These are phyloP conservation scores for Epichloe amarillans DNA, from an alignment of 2,329 filamentous ascomycete species.

Conservation along the genomic window DNA sequence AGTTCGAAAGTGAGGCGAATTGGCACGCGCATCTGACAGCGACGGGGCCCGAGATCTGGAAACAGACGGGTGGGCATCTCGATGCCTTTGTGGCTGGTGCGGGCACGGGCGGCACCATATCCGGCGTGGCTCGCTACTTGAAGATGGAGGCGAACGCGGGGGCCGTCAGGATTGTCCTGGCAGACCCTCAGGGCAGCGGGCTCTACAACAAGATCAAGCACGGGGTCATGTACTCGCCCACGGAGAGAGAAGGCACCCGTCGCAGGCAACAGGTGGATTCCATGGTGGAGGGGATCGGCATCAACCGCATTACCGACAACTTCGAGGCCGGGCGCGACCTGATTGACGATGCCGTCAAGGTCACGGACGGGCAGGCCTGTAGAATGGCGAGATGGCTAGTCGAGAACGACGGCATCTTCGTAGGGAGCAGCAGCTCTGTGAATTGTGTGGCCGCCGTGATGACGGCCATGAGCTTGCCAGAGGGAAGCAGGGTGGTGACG, in stretches of 20 bases:
- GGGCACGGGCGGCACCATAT: constrained; percentile 86
- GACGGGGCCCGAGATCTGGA: constrained; percentile 82
- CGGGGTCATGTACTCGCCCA: constrained; percentile 88
- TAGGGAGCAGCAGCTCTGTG: constrained; percentile 84
- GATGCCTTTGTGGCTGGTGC: constrained; percentile 90
- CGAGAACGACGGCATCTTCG: constrained; percentile 87
- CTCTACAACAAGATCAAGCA: constrained; percentile 84
- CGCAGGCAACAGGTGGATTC: constrained; percentile 86
- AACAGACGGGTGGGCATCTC: constrained; percentile 59
- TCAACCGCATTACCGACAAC: constrained; percentile 89
- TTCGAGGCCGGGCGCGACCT: constrained; percentile 78
- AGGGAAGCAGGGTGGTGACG: constrained; percentile 59
- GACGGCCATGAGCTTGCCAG: constrained; percentile 49
- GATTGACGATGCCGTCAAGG: constrained; percentile 79
- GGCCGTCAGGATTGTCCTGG: constrained; percentile 59
- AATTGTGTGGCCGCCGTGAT: constrained; percentile 77
- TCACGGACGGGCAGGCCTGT: constrained; percentile 79
- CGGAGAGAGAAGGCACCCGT: constrained; percentile 81
- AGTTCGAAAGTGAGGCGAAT: constrained; percentile 88
- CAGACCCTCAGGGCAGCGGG: constrained; percentile 88
- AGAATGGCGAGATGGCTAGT: constrained; percentile 94
- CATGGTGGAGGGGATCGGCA: constrained; percentile 89
- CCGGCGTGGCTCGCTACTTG: constrained; percentile 70
- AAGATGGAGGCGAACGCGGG: constrained; percentile 54
- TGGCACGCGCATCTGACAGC: constrained; percentile 69